Evolutionary conservation across 2,329 filamentous ascomycete species (phyloP).

Genomic region (Harringtonia aguacate): DNA sequence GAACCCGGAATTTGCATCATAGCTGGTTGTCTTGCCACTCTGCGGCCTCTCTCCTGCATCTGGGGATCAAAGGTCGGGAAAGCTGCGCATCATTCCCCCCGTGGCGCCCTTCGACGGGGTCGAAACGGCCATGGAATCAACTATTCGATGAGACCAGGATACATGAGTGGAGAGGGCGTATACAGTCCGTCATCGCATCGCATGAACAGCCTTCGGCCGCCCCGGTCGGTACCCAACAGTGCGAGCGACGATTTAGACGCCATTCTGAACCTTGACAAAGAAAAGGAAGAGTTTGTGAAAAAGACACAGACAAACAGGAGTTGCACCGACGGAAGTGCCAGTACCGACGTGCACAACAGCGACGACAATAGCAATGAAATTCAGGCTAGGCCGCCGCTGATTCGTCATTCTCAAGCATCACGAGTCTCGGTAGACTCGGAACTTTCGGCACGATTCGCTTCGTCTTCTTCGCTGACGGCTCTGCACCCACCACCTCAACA

Average conservation of each 20-base stretch:
- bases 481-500: not conserved
- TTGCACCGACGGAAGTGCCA: not conserved
- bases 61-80: no score
- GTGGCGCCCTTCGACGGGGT: not conserved
- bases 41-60: slow-evolving; percentile 15
- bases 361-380: not conserved
- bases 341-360: not conserved
- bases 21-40: slow-evolving; percentile 19
- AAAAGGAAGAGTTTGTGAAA: not conserved
- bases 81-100: not conserved
- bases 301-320: no score
- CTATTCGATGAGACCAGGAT: not conserved
- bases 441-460: not conserved
- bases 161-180: not conserved
- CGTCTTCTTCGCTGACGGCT: not conserved
- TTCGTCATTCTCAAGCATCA: not conserved
- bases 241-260: not conserved
- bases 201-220: not conserved
- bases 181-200: not conserved
- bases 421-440: not conserved
- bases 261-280: not conserved
- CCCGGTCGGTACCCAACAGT: not conserved
- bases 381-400: not conserved
- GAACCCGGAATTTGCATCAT: slow-evolving; percentile 27
- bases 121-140: not conserved